Base-by-base conservation (phyloP, 2,329 filamentous ascomycete genomes). In the Arthroderma sp. region DNA sequence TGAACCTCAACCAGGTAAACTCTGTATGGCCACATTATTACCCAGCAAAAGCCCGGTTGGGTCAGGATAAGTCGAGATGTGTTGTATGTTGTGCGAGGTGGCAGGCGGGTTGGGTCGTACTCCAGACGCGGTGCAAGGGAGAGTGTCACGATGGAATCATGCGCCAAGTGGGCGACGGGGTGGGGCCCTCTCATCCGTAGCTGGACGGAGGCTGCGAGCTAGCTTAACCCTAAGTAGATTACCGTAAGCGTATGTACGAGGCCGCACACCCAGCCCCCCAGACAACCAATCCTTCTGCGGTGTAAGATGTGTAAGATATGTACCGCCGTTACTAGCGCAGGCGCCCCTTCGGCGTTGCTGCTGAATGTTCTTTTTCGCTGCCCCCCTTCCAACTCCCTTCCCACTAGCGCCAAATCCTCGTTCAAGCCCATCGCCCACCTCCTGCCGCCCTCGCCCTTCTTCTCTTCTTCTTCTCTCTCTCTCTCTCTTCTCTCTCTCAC, bases 401-500 rank as follows among this genome's bases (percentile, higher is more conserved):
- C 51, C 51, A 53, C 51, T 52, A 52, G 50, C 50, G 49, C 47
- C 47, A 44, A 47, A 43, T 47, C 44, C 47, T 43, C 49, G 43
- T 42, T 50, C 49, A 41, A 44, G 41, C 49, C 48, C 38, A 37
- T 45, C 48, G 41, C 50, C 45, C 45, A 38, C 46, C 39, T 36
- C 29, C 43, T 47, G 38, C 38, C 29, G 11, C 38, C 33, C 22
- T 36, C 34, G 27, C 36, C 37, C 36, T 44, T 40, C 36, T 34
- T 37, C 45, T 44, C 38, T 22, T 39, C 39, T 36, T 36, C 38
- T 30, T 41, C 47, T 40, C 41, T 52, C 41, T 44, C 45, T 38
- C 44, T 40, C 42, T 44, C 44, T 43, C 36, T 10, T 44, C 33
- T 45, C 42, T 29, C 36, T 43, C 40, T 48, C 44, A 30, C 40